Percentiles rank a stretch among this genome's conserved stretches.
Conservation (phyloP, 148 eudicot genomes). For the Cornus controversa region DNA sequence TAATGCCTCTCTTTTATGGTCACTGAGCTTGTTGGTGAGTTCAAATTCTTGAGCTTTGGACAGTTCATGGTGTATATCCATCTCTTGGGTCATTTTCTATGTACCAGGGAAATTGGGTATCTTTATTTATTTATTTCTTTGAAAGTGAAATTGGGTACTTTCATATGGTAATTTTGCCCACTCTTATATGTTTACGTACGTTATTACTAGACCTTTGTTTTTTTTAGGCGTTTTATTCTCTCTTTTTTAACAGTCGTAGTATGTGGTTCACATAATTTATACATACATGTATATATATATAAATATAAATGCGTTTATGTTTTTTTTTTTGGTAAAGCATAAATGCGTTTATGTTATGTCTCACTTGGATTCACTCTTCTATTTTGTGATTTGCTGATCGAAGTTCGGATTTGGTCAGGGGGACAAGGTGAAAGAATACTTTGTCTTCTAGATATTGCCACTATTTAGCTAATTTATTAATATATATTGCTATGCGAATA, state of each 20-base stretch:
- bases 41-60: conserved; percentile 6
- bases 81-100: conserved; percentile 25
- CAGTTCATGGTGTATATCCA: background rate
- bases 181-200: conserved; percentile 23
- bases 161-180: conserved; percentile 20
- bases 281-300: conserved; percentile 19
- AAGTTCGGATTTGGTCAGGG: conserved; percentile 37
- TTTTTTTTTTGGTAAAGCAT: no score
- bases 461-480: conserved; percentile 21
- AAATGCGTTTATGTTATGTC: conserved; percentile 23
- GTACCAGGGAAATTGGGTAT: conserved; percentile 28
- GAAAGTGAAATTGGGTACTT: no score
- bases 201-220: conserved; percentile 26
- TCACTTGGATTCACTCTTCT: conserved; percentile 36
- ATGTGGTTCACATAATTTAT: conserved; percentile 39
- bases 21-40: conserved; percentile 13
- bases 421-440: conserved; percentile 27
- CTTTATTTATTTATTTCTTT: background rate
- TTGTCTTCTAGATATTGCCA: conserved; percentile 41
- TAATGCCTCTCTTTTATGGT: background rate
- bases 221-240: conserved; percentile 51
- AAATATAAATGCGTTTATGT: conserved; percentile 7
- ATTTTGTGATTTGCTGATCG: conserved; percentile 27
- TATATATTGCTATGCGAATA: background rate
- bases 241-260: no score